phyloP scores from a whole-genome alignment of 495 filamentous ascomycete genomes.

The Tuber umbilicatum region DNA sequence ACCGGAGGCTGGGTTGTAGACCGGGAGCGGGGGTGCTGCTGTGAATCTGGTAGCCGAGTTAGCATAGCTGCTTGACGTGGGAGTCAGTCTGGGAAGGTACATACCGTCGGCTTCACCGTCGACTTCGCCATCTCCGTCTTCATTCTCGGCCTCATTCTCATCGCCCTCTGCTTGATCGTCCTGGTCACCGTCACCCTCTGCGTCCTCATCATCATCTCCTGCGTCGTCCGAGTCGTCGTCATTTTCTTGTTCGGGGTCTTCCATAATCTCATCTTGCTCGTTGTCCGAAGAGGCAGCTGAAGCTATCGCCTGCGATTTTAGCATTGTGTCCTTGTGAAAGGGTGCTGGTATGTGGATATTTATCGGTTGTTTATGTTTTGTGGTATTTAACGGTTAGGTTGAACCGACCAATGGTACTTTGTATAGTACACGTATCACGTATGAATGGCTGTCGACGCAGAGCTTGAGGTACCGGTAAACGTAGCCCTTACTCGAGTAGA shows the following conservation, averaged over 20 bases:
- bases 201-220: conserved; percentile 42
- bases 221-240: conserved; percentile 50
- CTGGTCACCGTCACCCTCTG: conserved; percentile 31
- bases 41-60: conserved; percentile 37
- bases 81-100: conserved; percentile 58
- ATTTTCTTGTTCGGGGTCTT: conserved; percentile 54
- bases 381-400: background rate
- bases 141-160: conserved; percentile 52
- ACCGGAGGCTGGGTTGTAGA: conserved; percentile 44
- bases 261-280: conserved; percentile 62
- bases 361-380: background rate
- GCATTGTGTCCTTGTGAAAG: background rate
- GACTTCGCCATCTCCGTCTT: conserved; percentile 59
- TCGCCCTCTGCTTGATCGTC: conserved; percentile 44
- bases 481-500: background rate
- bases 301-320: conserved; percentile 9
- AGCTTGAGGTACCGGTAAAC: background rate
- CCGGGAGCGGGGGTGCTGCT: conserved; percentile 48
- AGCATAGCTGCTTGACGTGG: conserved; percentile 44
- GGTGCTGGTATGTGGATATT: background rate
- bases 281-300: conserved; percentile 58
- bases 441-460: background rate
- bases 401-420: conserved; percentile 1
- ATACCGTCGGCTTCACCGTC: conserved; percentile 47
- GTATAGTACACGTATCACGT: too few species aligned